Percentiles rank a stretch among this genome's conserved stretches.
Conservation (phyloP, 2,329 filamentous ascomycete species). For the Helminthosporium solani region DNA sequence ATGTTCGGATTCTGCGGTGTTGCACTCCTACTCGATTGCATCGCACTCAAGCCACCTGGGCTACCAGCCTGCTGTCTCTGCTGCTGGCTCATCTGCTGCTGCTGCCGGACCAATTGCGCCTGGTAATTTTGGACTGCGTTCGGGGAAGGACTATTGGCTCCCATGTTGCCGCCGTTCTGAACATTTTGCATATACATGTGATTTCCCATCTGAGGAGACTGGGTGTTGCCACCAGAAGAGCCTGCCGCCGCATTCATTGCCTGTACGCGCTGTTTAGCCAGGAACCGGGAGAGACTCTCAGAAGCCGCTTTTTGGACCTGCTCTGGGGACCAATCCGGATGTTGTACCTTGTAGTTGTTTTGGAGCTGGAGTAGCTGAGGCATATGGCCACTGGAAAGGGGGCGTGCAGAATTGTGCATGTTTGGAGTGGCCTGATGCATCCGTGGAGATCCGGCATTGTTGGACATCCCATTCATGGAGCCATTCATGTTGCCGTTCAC, state of each 20-base stretch:
- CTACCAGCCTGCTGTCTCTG: slow-evolving; percentile 34
- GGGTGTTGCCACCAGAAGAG: slow-evolving; percentile 28
- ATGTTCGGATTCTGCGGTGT: slow-evolving; percentile 39
- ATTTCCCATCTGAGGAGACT: slow-evolving; percentile 35
- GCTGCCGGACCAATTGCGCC: slow-evolving; percentile 40
- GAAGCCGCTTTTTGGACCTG: slow-evolving; percentile 38
- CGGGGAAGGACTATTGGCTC: slow-evolving; percentile 30
- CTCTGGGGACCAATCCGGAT: slow-evolving; percentile 40
- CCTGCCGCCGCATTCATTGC: slow-evolving; percentile 42
- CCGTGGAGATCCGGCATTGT: slow-evolving; percentile 38
- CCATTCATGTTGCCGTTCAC: slow-evolving; percentile 38
- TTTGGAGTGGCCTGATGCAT: slow-evolving; percentile 32
- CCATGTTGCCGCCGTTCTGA: slow-evolving; percentile 20
- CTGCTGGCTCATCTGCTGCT: slow-evolving; percentile 40
- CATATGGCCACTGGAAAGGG: slow-evolving; percentile 36
- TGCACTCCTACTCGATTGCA: slow-evolving; percentile 39
- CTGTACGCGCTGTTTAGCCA: slow-evolving; percentile 36
- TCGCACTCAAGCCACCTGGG: slow-evolving; percentile 32
- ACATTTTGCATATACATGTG: slow-evolving; percentile 39
- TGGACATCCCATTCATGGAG: slow-evolving; percentile 38
- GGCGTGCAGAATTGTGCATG: slow-evolving; percentile 31
- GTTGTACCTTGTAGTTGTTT: slow-evolving; percentile 34
- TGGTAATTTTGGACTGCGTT: slow-evolving; percentile 41
- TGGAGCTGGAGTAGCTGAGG: slow-evolving; percentile 37
- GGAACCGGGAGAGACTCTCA: slow-evolving; percentile 34